These are phyloP conservation scores for Termitomyces sp. DNA, from an alignment of 768 basidiomycete genomes.

Conservation along the genomic window DNA sequence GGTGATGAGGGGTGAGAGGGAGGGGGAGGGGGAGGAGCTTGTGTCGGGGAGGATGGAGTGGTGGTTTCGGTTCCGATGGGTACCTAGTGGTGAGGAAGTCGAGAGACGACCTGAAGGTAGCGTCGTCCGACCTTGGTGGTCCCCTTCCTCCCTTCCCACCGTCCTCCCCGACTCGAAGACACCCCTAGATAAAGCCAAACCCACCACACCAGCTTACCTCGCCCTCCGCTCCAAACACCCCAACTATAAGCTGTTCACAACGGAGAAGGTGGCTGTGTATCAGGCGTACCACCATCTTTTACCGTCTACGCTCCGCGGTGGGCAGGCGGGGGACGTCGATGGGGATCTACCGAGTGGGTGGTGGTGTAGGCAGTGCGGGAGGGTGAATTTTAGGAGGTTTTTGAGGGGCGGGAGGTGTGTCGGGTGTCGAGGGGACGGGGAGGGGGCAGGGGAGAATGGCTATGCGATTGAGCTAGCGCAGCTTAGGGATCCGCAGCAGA, in stretches of 20 bases:
- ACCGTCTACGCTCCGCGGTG: constrained; percentile 23
- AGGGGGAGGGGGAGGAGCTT: background rate
- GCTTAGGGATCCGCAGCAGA: constrained; percentile 34
- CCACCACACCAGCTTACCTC: constrained; percentile 16
- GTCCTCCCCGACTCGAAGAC: background rate
- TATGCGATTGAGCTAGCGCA: constrained; percentile 24
- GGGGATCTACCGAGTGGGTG: constrained; percentile 42
- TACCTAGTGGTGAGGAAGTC: constrained; percentile 43
- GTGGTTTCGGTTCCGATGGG: constrained; percentile 46
- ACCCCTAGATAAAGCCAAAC: background rate
- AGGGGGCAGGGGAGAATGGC: constrained; percentile 8
- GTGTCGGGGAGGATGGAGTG: constrained; percentile 36
- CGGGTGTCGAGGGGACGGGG: constrained; percentile 8
- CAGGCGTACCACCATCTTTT: constrained; percentile 11
- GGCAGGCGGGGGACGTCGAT: constrained; percentile 23
- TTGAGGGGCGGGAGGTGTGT: constrained; percentile 46
- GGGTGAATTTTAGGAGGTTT: constrained; percentile 41
- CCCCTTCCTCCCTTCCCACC: constrained; percentile 1
- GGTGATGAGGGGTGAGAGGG: background rate
- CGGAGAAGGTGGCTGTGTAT: background rate
- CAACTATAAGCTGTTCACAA: constrained; percentile 8
- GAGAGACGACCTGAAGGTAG: background rate
- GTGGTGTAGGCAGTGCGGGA: constrained; percentile 45
- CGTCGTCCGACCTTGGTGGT: constrained; percentile 25
- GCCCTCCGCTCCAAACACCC: constrained; percentile 16